Conservation (phyloP, 345 rosid genomes). For the Pistacia atlantica region DNA sequence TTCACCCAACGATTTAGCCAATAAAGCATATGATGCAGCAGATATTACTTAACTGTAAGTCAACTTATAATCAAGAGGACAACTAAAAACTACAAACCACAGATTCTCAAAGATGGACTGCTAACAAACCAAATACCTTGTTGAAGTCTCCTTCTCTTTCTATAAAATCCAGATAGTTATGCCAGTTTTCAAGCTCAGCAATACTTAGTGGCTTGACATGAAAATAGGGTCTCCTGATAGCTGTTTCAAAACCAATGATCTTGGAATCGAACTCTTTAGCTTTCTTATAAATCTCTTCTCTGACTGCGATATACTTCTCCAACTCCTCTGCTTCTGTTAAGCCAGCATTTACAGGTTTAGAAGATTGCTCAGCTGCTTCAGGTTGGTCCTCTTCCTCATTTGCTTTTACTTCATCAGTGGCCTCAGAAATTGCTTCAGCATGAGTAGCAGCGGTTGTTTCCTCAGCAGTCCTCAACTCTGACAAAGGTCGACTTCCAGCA, state of each 20-base stretch:
- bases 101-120: conserved; percentile 33
- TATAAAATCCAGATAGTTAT: conserved; percentile 76
- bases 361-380: conserved; percentile 56
- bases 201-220: conserved; percentile 90
- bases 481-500: conserved; percentile 75
- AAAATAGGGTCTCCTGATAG: conserved; percentile 97
- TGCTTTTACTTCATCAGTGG: conserved; percentile 41
- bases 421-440: conserved; percentile 42
- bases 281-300: conserved; percentile 92
- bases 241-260: conserved; percentile 91
- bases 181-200: conserved; percentile 97
- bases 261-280: conserved; percentile 95
- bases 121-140: conserved; percentile 70
- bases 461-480: conserved; percentile 77
- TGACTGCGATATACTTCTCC: conserved; percentile 78
- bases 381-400: conserved; percentile 60
- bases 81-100: conserved; percentile 65
- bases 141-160: conserved; percentile 84
- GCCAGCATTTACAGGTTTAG: conserved; percentile 67
- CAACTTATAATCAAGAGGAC: conserved; percentile 56
- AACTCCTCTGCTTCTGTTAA: conserved; percentile 85
- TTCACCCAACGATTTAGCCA: conserved; percentile 99
- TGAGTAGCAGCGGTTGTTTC: conserved; percentile 53
- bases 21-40: conserved; percentile 94
- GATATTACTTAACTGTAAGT: conserved; percentile 90